These are phyloP conservation scores for Spathaspora passalidarum DNA, from an alignment of 805 yeast genomes.

Conservation along the genomic window DNA sequence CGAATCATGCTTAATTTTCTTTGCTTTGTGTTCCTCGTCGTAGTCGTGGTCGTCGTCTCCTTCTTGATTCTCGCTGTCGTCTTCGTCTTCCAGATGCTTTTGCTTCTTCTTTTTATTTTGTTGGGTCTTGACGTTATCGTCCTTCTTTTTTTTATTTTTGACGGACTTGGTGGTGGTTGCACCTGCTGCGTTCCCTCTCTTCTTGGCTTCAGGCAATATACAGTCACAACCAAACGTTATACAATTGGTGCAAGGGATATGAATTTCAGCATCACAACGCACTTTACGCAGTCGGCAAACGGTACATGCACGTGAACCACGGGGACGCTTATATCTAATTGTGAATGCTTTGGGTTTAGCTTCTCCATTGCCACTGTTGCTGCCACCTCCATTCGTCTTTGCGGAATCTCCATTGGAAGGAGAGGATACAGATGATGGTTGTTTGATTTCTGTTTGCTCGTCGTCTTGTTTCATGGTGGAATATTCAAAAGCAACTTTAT, in stretches of 20 bases:
- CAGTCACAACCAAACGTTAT: constrained; percentile 72
- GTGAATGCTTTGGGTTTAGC: constrained; percentile 42
- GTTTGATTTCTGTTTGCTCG: background rate
- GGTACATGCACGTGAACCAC: constrained; percentile 71
- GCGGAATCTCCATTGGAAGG: background rate
- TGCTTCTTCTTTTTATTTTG: background rate
- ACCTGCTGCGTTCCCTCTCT: constrained; percentile 27
- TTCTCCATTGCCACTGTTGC: background rate
- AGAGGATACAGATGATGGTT: background rate
- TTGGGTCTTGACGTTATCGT: constrained; percentile 1
- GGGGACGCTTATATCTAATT: constrained; percentile 48
- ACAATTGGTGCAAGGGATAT: constrained; percentile 54
- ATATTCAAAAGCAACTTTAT: too few species aligned
- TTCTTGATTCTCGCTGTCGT: background rate
- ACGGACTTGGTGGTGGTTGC: constrained; percentile 6
- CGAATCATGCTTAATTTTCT: background rate
- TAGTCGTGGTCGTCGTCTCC: constrained; percentile 11
- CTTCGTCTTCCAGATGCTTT: background rate
- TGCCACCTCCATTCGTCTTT: background rate
- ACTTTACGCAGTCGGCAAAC: constrained; percentile 80
- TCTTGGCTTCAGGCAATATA: constrained; percentile 59
- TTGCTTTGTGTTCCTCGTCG: background rate
- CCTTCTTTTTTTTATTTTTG: background rate
- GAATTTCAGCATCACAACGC: constrained; percentile 68
- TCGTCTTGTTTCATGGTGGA: too few species aligned